phyloP scores from a whole-genome alignment of 2,329 filamentous ascomycete genomes.

The Neofusicoccum laricinum region DNA sequence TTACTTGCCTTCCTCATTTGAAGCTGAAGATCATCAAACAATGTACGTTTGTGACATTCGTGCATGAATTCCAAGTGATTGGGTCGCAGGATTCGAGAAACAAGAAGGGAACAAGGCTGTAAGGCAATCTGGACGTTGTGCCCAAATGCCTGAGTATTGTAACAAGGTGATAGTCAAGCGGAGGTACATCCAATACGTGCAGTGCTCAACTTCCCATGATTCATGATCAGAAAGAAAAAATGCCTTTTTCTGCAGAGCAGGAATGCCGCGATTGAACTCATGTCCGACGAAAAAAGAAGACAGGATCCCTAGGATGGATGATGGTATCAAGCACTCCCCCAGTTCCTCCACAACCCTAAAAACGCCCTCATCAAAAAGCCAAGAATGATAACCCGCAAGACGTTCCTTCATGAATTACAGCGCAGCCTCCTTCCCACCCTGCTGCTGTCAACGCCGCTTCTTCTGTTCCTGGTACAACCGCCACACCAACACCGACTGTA shows the following conservation, averaged over 20 bases:
- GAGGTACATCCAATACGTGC: too few relatives aligned
- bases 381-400: background rate
- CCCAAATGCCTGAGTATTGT: too few relatives aligned
- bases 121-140: too few relatives aligned
- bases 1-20: too few relatives aligned
- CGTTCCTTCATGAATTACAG: background rate
- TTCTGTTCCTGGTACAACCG: background rate
- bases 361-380: background rate
- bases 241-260: background rate
- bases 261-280: background rate
- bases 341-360: background rate
- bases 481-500: background rate
- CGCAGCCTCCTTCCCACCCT: background rate
- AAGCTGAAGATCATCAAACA: too few relatives aligned
- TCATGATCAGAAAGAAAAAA: background rate
- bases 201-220: too few relatives aligned
- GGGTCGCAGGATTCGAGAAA: too few relatives aligned
- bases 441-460: background rate
- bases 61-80: too few relatives aligned
- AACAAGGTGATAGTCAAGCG: too few relatives aligned
- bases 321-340: constrained; percentile 10
- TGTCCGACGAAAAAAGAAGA: background rate
- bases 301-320: background rate
- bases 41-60: too few relatives aligned
- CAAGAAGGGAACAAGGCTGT: too few relatives aligned